Conservation (phyloP, 2,329 filamentous ascomycete genomes). For the Fusarium sp. region DNA sequence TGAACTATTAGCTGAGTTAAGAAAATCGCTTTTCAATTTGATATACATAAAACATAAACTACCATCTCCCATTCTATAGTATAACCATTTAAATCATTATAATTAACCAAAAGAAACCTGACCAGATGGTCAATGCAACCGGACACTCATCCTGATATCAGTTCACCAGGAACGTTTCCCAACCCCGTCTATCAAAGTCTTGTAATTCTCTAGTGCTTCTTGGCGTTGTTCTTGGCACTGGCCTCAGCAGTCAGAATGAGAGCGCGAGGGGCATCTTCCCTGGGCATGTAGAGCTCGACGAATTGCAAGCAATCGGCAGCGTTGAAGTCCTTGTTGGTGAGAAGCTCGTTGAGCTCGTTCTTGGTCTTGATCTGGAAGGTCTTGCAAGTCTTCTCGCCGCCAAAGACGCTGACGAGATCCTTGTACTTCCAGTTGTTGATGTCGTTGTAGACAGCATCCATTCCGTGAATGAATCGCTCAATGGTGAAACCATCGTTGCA, state of each 20-base stretch:
- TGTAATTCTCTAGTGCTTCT: constrained; percentile 44
- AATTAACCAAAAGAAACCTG: constrained; percentile 27
- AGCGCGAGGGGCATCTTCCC: constrained; percentile 78
- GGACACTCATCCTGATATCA: constrained; percentile 8
- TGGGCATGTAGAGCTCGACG: constrained; percentile 85
- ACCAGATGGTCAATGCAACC: constrained; percentile 7
- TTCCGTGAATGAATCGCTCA: constrained; percentile 88
- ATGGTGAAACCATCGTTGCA: constrained; percentile 92
- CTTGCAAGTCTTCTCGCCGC: constrained; percentile 68
- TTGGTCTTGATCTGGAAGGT: constrained; percentile 77
- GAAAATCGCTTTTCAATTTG: constrained; percentile 40
- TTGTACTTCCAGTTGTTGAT: constrained; percentile 80
- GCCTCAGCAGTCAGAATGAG: constrained; percentile 77
- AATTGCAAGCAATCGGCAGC: constrained; percentile 69
- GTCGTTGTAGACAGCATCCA: constrained; percentile 84
- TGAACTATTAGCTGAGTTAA: background rate
- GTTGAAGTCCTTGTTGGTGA: constrained; percentile 72
- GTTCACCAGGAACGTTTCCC: constrained; percentile 32
- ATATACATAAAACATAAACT: constrained; percentile 26
- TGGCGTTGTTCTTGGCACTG: constrained; percentile 74
- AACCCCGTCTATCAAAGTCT: constrained; percentile 15
- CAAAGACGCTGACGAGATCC: constrained; percentile 74
- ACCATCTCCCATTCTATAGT: constrained; percentile 29
- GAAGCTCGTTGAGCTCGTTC: constrained; percentile 72
- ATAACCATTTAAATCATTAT: constrained; percentile 38